Evolutionary conservation across 2,329 filamentous ascomycete species (phyloP), one percentile per base, ranked within the genome.

Genomic region (Coniochaeta sp.): DNA sequence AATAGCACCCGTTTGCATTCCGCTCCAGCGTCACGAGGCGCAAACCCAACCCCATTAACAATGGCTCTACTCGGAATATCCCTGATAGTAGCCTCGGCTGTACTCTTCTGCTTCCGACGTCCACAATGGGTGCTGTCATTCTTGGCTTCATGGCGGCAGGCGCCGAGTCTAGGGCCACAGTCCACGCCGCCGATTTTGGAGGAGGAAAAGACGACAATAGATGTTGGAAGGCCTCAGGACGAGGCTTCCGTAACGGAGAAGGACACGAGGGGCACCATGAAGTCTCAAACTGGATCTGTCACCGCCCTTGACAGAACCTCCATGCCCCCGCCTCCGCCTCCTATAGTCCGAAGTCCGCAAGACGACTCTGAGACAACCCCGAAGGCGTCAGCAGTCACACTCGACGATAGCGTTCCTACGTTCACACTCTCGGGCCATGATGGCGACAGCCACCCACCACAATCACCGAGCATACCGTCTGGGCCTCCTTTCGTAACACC

Each of bases 21-120:
- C 61, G 43, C 54, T 58, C 59, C 62, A 67, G 60, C 59, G 26
- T 52, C 47, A 17, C 47, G 22, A 28, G 47, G 47, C 24, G 11
- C 26, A 52, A 26, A 28, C 7, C 14, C 38, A 40, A 5, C 28
- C 5, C 28, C 6, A 28, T 31, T 6, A 34, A 8, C 31, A 14
- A 87, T 87, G 83, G 81, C 76, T 64, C 70, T 85, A 67, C 67
- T 88, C 63, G 85, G 83, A 64, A 72, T 87, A 64, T 85, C 85
- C n/a, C 75, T 89, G 64, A 76, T 88, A 67, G 70, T 88, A 64
- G 85, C 81, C 50, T 85, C 85, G 0, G 73, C 87, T 60, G 77
- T 87, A 54, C 82, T 81, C 67, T 71, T 87, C 64, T 73, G 81
- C 66, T 76, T 87, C 62, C 78, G 79, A 44, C 80, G 80, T 60